phyloP scores from a whole-genome alignment of 371 early-diverging fungal genomes.

The Rhizopus arrhizus region DNA sequence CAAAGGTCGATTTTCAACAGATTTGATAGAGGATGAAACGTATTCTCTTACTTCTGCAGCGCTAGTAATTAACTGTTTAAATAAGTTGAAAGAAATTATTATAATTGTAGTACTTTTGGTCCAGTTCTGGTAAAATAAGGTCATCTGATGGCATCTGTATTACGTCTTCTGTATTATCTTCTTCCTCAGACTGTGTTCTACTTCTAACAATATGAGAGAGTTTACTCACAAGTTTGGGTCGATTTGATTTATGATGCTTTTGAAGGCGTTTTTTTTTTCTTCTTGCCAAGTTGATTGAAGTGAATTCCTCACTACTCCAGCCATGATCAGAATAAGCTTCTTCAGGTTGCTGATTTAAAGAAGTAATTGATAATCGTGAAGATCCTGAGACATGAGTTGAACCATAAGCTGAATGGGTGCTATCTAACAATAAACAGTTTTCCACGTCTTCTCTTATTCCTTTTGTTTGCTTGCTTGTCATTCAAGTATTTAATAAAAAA shows the following conservation, averaged over 20 bases:
- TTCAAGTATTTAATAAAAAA: no score
- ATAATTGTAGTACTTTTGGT: constrained; percentile 42
- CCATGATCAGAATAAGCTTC: constrained; percentile 20
- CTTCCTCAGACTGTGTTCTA: constrained; percentile 27
- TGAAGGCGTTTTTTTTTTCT: constrained; percentile 41
- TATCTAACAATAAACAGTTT: neutral
- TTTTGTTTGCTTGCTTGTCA: no score
- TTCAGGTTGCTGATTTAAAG: constrained; percentile 3
- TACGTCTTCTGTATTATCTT: constrained; percentile 22
- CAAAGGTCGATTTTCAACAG: constrained; percentile 5
- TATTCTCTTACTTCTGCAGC: constrained; percentile 34
- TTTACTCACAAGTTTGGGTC: constrained; percentile 25
- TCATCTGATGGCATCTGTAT: constrained; percentile 30
- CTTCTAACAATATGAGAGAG: constrained; percentile 32
- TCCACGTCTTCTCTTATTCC: constrained; percentile 1
- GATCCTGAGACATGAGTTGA: neutral
- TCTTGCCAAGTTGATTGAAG: constrained; percentile 26
- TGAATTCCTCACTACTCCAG: constrained; percentile 21
- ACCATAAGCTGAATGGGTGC: neutral
- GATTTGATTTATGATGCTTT: constrained; percentile 25
- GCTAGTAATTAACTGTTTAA: constrained; percentile 9
- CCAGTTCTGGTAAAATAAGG: constrained; percentile 48
- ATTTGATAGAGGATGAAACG: constrained; percentile 8
- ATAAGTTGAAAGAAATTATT: neutral
- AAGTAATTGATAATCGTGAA: neutral